These are phyloP conservation scores for Fusarium goolgardi DNA, from an alignment of 2,329 filamentous ascomycete species.

Conservation along the genomic window DNA sequence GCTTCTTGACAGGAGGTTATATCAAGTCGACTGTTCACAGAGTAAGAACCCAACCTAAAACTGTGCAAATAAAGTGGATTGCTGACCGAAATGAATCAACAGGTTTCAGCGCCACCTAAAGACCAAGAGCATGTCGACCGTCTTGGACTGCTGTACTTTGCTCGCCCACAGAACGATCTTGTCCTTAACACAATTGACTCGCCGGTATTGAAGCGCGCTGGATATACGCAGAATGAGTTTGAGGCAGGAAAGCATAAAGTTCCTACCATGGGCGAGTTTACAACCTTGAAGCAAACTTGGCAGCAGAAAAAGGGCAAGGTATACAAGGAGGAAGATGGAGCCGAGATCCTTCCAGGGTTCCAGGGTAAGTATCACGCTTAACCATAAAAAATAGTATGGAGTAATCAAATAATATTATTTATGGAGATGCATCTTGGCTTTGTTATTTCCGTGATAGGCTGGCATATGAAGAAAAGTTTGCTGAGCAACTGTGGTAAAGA, in stretches of 20 bases:
- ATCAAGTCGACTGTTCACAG: slow-evolving; percentile 58
- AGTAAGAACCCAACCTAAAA: slow-evolving; percentile 31
- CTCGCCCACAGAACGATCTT: slow-evolving; percentile 57
- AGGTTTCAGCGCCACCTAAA: slow-evolving; percentile 54
- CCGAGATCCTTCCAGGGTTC: neutral
- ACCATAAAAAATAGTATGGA: no score
- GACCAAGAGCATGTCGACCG: slow-evolving; percentile 60
- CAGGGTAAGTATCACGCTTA: neutral
- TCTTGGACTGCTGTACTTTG: slow-evolving; percentile 63
- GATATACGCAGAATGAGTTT: slow-evolving; percentile 54
- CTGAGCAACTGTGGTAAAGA: no score
- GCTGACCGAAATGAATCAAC: neutral
- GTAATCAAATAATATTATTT: no score
- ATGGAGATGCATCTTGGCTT: no score
- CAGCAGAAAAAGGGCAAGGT: slow-evolving; percentile 38
- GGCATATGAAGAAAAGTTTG: no score
- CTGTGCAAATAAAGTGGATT: fast-evolving
- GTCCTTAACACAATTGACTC: slow-evolving; percentile 54
- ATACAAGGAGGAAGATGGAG: slow-evolving; percentile 2
- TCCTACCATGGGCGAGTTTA: slow-evolving; percentile 55
- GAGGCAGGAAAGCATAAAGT: slow-evolving; percentile 49
- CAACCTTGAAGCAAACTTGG: slow-evolving; percentile 53
- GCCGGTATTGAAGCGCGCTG: slow-evolving; percentile 51
- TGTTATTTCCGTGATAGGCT: no score
- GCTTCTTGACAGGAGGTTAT: slow-evolving; percentile 61